These are phyloP conservation scores for Teratosphaeria destructans DNA, from an alignment of 2,329 filamentous ascomycete genomes.

Conservation along the genomic window DNA sequence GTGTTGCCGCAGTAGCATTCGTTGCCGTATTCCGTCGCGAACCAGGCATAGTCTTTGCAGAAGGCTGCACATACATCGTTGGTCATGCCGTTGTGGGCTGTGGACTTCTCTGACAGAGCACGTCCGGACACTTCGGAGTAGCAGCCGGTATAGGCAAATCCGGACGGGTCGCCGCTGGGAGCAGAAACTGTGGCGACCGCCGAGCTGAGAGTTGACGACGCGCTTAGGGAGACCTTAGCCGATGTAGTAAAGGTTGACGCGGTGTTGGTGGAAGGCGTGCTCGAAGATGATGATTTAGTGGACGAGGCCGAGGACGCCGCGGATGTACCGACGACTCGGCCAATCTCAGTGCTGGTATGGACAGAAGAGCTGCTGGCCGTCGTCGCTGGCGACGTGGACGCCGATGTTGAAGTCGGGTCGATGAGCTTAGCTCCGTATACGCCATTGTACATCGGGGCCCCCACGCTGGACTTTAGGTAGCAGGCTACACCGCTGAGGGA, in stretches of 20 bases:
- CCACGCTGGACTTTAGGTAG: constrained; percentile 23
- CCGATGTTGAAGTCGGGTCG: constrained; percentile 1
- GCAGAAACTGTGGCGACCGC: neutral
- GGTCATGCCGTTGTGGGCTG: neutral
- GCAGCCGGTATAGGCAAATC: neutral
- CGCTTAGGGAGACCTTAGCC: neutral
- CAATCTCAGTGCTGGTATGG: constrained; percentile 2
- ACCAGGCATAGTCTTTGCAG: constrained; percentile 4
- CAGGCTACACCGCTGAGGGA: constrained; percentile 19
- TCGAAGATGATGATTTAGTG: constrained; percentile 18
- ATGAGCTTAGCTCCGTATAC: constrained; percentile 21
- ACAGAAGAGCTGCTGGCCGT: constrained; percentile 5
- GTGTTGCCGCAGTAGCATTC: constrained; percentile 22
- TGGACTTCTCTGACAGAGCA: neutral
- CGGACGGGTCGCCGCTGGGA: neutral
- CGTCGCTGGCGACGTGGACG: neutral
- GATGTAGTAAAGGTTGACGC: neutral
- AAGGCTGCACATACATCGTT: constrained; percentile 3
- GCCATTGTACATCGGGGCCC: constrained; percentile 9
- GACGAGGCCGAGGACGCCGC: constrained; percentile 17
- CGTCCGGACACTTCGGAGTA: neutral
- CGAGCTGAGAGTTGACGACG: neutral
- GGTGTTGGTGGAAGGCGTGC: constrained; percentile 1
- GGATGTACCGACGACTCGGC: neutral
- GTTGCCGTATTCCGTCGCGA: constrained; percentile 14